These are phyloP conservation scores for Diatrype stigma DNA, from an alignment of 2,329 filamentous ascomycete species.

Conservation along the genomic window DNA sequence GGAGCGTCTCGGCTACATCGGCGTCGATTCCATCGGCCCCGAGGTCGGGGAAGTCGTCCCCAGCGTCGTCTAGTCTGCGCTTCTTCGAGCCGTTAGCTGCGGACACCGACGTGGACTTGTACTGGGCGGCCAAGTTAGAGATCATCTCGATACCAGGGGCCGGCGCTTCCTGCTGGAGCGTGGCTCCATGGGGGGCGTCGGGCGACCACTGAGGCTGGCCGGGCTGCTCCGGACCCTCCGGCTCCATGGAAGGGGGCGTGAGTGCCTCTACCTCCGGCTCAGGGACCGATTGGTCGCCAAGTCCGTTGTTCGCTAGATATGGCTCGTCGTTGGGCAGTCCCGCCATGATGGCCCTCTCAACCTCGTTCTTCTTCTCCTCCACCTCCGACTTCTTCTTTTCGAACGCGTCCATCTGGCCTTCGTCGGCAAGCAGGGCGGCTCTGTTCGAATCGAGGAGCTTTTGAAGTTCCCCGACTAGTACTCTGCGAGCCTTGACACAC, in stretches of 20 bases:
- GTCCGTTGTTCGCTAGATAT: conserved; percentile 36
- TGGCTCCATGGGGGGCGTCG: conserved; percentile 17
- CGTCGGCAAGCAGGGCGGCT: conserved; percentile 64
- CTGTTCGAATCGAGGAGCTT: conserved; percentile 74
- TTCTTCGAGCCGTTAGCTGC: conserved; percentile 51
- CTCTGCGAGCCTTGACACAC: conserved; percentile 78
- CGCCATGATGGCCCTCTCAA: conserved; percentile 88
- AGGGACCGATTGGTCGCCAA: conserved; percentile 41
- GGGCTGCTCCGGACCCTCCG: conserved; percentile 14
- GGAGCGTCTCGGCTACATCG: conserved; percentile 53
- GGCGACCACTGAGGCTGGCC: conserved; percentile 17
- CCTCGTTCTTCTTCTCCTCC: conserved; percentile 78
- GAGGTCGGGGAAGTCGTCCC: conserved; percentile 50
- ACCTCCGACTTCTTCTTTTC: conserved; percentile 64
- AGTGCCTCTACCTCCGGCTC: conserved; percentile 78
- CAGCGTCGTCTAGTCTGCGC: conserved; percentile 49
- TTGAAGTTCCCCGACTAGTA: conserved; percentile 75
- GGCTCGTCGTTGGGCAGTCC: conserved; percentile 61
- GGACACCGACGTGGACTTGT: conserved; percentile 45
- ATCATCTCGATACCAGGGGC: conserved; percentile 37
- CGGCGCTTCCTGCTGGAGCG: conserved; percentile 9
- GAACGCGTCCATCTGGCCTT: conserved; percentile 61
- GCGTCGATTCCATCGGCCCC: conserved; percentile 51
- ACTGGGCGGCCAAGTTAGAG: conserved; percentile 37
- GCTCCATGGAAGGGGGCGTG: conserved; percentile 66